These are phyloP conservation scores for Botryotinia calthae DNA, from an alignment of 2,329 filamentous ascomycete genomes.

Conservation along the genomic window DNA sequence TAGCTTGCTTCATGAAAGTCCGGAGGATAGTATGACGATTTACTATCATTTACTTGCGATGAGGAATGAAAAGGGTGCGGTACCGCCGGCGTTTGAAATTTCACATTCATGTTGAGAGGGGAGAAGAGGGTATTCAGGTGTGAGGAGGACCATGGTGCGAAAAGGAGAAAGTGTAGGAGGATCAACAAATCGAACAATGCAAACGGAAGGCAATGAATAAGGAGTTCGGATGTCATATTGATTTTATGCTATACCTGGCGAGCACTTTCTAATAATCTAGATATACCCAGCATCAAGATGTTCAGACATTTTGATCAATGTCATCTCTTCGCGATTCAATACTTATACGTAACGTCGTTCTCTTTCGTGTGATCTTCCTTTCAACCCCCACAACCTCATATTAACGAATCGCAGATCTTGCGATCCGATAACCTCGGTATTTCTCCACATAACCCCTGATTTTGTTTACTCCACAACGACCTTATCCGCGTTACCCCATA, in stretches of 20 bases:
- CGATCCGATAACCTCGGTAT: slow-evolving; percentile 12
- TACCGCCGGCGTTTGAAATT: not conserved
- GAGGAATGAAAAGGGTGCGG: not conserved
- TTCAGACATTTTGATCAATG: not conserved
- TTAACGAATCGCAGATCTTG: not conserved
- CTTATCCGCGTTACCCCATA: slow-evolving; percentile 11
- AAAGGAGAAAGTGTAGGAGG: not conserved
- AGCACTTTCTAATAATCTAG: not conserved
- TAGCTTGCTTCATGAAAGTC: not conserved
- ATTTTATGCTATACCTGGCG: not conserved
- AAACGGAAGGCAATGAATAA: not conserved
- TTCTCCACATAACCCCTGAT: slow-evolving; percentile 1
- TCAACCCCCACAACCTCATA: not conserved
- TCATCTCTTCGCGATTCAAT: not conserved
- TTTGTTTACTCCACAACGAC: not conserved
- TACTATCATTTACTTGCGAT: not conserved
- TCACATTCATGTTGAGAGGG: not conserved
- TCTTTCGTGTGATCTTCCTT: not conserved
- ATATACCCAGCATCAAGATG: not conserved
- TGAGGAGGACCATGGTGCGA: fast-evolving
- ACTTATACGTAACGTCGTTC: too few relatives aligned
- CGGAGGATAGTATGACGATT: not conserved
- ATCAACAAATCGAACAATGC: not conserved
- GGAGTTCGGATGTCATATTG: not conserved
- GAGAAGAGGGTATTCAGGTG: not conserved